Conservation (phyloP, 1,284 basidiomycete species). For the Heterobasidion occidentale region DNA sequence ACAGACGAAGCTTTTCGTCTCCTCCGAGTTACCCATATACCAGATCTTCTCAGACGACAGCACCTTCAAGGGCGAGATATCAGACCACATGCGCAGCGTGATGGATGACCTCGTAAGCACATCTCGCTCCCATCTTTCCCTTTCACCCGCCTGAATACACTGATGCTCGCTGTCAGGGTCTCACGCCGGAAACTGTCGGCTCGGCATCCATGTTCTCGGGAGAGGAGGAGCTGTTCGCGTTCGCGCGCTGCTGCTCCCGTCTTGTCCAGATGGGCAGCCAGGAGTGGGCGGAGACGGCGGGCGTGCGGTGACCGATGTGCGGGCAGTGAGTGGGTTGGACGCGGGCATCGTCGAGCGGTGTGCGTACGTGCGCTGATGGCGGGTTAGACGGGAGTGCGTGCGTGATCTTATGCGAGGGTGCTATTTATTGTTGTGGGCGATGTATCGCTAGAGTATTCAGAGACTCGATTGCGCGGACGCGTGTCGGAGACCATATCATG, state of each 20-base stretch:
- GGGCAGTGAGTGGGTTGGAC: too few species aligned
- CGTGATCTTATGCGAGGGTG: not conserved
- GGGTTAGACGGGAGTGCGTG: not conserved
- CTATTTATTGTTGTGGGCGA: not conserved
- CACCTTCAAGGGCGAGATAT: conserved; percentile 34
- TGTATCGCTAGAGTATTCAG: too few species aligned
- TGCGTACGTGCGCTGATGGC: too few species aligned
- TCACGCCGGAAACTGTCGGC: conserved; percentile 68
- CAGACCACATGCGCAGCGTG: conserved; percentile 79
- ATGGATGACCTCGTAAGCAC: conserved; percentile 83
- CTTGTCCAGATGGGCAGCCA: conserved; percentile 88
- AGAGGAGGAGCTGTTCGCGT: conserved; percentile 93
- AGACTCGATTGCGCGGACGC: too few species aligned
- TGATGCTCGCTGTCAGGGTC: conserved; percentile 41
- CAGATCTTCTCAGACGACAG: conserved; percentile 78
- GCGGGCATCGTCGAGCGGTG: too few species aligned
- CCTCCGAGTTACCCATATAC: conserved; percentile 85
- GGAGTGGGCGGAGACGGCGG: conserved; percentile 73
- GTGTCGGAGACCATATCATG: too few species aligned
- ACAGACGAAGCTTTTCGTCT: conserved; percentile 79
- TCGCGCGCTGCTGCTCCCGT: conserved; percentile 86
- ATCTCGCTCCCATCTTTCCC: not conserved
- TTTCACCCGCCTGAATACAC: not conserved
- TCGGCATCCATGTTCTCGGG: conserved; percentile 84
- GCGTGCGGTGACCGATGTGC: conserved; percentile 13